A percentile compares a stretch with the other conserved stretches of the same genome.
Evolutionary conservation across 768 basidiomycete species (phyloP).

Genomic region (Daedalea quercina): DNA sequence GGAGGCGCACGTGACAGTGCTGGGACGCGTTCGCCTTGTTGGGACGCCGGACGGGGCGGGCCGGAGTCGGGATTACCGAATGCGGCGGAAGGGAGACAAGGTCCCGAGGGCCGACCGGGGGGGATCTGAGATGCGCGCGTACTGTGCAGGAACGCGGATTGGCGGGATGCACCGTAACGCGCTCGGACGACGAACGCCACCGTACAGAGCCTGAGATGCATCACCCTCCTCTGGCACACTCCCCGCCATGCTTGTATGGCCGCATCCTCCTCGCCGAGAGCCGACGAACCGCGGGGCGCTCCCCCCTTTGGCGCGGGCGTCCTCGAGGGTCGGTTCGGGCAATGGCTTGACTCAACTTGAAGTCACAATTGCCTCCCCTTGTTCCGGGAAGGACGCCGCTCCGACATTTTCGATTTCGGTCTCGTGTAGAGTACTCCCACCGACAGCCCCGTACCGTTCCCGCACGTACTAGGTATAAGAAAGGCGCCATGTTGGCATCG

Average conservation of each 20-base stretch:
- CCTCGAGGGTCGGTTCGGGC: background rate
- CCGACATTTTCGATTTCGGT: background rate
- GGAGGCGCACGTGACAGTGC: no score
- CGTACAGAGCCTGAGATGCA: background rate
- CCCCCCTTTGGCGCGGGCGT: background rate
- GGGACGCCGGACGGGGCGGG: no score
- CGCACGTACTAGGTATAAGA: background rate
- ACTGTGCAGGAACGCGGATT: no score
- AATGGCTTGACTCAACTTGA: background rate
- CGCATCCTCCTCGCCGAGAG: background rate
- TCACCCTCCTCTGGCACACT: background rate
- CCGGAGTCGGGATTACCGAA: no score
- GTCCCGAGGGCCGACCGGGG: no score
- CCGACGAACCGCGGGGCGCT: background rate
- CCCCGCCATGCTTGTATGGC: background rate
- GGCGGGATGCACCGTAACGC: background rate
- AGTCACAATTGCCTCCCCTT: background rate
- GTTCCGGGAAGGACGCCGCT: background rate
- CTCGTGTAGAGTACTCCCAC: background rate
- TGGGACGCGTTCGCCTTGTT: no score
- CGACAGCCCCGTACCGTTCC: background rate
- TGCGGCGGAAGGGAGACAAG: background rate
- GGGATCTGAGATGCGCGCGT: no score
- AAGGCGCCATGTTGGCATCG: constrained; percentile 1
- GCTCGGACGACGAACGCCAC: background rate